phyloP scores from a whole-genome alignment of 345 rosid genomes.

The Camelina laxa region DNA sequence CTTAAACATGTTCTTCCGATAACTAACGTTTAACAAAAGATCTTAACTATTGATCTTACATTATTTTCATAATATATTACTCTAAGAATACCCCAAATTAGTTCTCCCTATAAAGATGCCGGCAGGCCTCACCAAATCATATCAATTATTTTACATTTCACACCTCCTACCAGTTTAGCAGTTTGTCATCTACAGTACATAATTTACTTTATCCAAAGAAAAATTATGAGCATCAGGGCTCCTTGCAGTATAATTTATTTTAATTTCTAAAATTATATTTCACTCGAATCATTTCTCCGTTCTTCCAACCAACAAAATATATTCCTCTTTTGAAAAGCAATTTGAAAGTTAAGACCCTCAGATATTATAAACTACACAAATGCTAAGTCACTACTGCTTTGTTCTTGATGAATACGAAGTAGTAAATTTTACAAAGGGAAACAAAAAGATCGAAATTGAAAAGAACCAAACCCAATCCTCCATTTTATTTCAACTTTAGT shows the following conservation, averaged over 20 bases:
- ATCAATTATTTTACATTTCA: slow-evolving; percentile 1
- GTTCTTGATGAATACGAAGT: neutral
- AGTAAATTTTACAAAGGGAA: neutral
- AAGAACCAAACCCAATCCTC: slow-evolving; percentile 7
- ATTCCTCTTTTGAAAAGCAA: slow-evolving; percentile 21
- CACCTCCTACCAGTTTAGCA: neutral
- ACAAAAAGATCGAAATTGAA: neutral
- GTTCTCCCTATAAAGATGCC: too few species aligned
- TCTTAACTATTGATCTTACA: too few species aligned
- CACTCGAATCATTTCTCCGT: slow-evolving; percentile 11
- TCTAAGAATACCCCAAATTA: too few species aligned
- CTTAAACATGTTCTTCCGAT: too few species aligned
- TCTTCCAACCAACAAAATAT: slow-evolving; percentile 26
- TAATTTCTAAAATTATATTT: neutral
- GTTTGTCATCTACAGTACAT: neutral
- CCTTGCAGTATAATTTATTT: neutral
- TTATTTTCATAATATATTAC: too few species aligned
- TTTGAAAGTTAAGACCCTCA: neutral
- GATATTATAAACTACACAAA: neutral
- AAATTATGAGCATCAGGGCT: neutral
- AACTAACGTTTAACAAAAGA: too few species aligned
- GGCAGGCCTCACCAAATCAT: slow-evolving; percentile 4
- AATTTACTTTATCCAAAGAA: neutral
- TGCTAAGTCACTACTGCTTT: neutral
- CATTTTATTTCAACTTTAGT: slow-evolving; percentile 30